Percentiles rank a stretch among this genome's conserved stretches.
phyloP scores from a whole-genome alignment of 1,284 basidiomycete genomes.

The Puccinia coronata region DNA sequence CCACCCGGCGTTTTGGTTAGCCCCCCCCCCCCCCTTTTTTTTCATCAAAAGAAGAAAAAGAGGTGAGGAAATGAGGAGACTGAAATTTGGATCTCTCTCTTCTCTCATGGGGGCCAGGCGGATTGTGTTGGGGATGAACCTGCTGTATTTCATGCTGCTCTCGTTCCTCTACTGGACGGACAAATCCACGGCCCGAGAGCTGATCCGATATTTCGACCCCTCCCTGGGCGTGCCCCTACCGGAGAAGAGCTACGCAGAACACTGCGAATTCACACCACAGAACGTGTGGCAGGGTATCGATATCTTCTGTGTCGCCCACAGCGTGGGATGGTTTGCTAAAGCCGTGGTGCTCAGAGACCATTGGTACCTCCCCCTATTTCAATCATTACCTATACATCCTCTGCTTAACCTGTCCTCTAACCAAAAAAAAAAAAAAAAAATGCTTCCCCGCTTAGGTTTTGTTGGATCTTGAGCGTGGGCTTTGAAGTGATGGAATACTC shows the following conservation, averaged over 20 bases:
- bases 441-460: no score
- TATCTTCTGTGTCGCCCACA: slow-evolving; percentile 77
- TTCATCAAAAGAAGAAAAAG: not conserved
- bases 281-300: slow-evolving; percentile 70
- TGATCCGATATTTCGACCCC: slow-evolving; percentile 75
- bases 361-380: slow-evolving; percentile 65
- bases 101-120: no score
- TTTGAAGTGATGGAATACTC: slow-evolving; percentile 83
- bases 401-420: no score
- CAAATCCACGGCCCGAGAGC: slow-evolving; percentile 70
- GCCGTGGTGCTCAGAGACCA: slow-evolving; percentile 80
- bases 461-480: slow-evolving; percentile 78
- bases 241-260: slow-evolving; percentile 78
- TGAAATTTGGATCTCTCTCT: no score
- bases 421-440: no score
- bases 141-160: slow-evolving; percentile 74
- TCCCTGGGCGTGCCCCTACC: slow-evolving; percentile 71
- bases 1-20: slow-evolving; percentile 62
- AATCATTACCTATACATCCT: not conserved
- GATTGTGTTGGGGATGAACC: slow-evolving; percentile 71
- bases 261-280: slow-evolving; percentile 67
- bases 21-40: slow-evolving; percentile 1
- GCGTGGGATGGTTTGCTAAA: slow-evolving; percentile 82
- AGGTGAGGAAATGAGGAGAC: not conserved
- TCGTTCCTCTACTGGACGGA: slow-evolving; percentile 82